Conservation (phyloP, 257 asterid species). For the Jacaranda copaia region DNA sequence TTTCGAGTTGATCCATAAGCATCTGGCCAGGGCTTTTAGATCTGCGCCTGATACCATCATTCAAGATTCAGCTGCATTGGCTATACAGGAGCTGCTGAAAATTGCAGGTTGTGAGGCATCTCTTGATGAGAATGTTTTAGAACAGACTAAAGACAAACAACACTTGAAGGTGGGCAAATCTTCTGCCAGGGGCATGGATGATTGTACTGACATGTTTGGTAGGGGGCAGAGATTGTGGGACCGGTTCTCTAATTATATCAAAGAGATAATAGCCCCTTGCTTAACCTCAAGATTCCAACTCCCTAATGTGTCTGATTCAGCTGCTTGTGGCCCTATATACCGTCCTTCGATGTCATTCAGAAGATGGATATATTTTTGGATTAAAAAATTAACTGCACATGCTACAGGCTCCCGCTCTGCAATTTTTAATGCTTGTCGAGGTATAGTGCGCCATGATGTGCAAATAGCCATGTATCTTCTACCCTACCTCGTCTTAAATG, state of each 20-base stretch:
- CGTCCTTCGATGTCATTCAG: constrained; percentile 89
- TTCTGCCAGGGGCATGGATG: constrained; percentile 40
- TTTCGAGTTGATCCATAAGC: constrained; percentile 91
- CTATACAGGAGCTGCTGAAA: constrained; percentile 93
- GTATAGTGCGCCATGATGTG: constrained; percentile 96
- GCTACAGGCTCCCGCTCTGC: constrained; percentile 87
- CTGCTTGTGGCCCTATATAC: constrained; percentile 86
- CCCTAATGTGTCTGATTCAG: constrained; percentile 67
- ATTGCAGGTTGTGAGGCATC: constrained; percentile 90
- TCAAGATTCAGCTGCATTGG: constrained; percentile 97
- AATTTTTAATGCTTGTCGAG: constrained; percentile 95
- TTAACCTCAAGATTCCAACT: constrained; percentile 86
- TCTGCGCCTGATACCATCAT: constrained; percentile 88
- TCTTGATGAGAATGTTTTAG: constrained; percentile 68
- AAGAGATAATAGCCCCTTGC: constrained; percentile 99
- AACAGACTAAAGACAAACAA: constrained; percentile 45
- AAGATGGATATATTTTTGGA: constrained; percentile 87
- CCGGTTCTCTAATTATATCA: constrained; percentile 89
- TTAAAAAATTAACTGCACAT: constrained; percentile 80
- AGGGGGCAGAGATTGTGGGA: constrained; percentile 96
- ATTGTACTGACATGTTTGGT: constrained; percentile 51
- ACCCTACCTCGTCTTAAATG: constrained; percentile 91
- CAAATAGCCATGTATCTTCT: constrained; percentile 95
- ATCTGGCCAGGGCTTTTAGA: constrained; percentile 96
- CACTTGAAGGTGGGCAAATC: constrained; percentile 50